These are phyloP conservation scores for Pestalotiopsis sp. DNA, from an alignment of 2,329 filamentous ascomycete species.

Conservation along the genomic window DNA sequence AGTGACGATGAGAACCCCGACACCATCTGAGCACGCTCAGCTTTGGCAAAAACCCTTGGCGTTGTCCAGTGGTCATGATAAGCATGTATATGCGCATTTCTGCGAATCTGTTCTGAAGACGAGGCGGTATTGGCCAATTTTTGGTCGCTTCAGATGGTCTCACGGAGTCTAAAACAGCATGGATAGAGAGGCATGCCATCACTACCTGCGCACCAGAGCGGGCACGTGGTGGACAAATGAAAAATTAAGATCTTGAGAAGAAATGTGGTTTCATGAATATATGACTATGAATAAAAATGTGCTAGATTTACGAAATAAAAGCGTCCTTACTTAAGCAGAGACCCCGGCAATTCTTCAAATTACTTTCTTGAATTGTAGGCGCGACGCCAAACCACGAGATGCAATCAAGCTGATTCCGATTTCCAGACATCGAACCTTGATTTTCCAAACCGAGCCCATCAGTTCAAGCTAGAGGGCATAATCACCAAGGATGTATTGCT, in stretches of 20 bases:
- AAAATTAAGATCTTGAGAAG: neutral
- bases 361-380: too few species aligned
- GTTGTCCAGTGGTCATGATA: neutral
- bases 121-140: constrained; percentile 3
- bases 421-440: too few species aligned
- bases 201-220: neutral
- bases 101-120: neutral
- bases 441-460: too few species aligned
- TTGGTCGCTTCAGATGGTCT: neutral
- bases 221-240: neutral
- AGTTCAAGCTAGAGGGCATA: too few species aligned
- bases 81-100: neutral
- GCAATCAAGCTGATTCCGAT: too few species aligned
- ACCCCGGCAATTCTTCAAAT: too few species aligned
- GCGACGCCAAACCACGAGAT: too few species aligned
- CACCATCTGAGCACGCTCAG: constrained; percentile 37
- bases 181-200: constrained; percentile 3
- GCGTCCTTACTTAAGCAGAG: too few species aligned
- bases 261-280: neutral
- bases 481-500: too few species aligned
- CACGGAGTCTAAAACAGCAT: constrained; percentile 11
- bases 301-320: neutral
- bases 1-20: constrained; percentile 84
- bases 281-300: neutral
- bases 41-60: neutral